Evolutionary conservation across 176 grass and related monocot species (phyloP).

Genomic region (Canna indica): DNA sequence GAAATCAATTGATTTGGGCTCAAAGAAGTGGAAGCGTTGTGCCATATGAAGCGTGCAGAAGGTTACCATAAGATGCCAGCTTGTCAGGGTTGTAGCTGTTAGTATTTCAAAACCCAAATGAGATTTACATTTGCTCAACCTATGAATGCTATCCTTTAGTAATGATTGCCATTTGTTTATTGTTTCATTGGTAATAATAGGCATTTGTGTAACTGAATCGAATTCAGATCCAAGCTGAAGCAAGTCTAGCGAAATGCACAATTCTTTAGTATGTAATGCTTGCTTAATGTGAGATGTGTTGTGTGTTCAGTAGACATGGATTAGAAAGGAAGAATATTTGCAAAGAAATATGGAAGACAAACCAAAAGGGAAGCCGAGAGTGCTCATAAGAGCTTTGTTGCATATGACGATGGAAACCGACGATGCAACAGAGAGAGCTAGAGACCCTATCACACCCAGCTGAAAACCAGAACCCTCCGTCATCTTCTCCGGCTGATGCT

Average conservation of each 20-base stretch:
- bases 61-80: conserved; percentile 98
- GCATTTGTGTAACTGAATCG: background rate
- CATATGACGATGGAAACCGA: conserved; percentile 98
- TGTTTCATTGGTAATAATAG: conserved; percentile 4
- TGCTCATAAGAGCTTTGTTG: conserved; percentile 98
- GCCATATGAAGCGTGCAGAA: conserved; percentile 91
- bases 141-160: background rate
- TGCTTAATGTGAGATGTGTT: background rate
- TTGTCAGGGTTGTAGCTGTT: conserved; percentile 91
- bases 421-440: conserved; percentile 78
- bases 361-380: conserved; percentile 95
- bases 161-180: no score
- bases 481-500: background rate
- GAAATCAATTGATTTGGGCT: conserved; percentile 76
- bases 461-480: conserved; percentile 33
- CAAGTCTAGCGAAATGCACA: background rate
- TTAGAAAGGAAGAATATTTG: background rate
- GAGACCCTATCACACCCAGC: conserved; percentile 71
- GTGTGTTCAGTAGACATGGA: background rate
- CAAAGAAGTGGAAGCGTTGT: conserved; percentile 81
- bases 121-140: background rate
- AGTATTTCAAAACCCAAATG: conserved; percentile 24
- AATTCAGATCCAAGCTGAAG: background rate
- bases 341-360: conserved; percentile 14
- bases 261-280: no score